A percentile compares a stretch with the other conserved stretches of the same genome.
Evolutionary conservation across 2,329 filamentous ascomycete genomes (phyloP).

Genomic region (Stromatinia cepivora): DNA sequence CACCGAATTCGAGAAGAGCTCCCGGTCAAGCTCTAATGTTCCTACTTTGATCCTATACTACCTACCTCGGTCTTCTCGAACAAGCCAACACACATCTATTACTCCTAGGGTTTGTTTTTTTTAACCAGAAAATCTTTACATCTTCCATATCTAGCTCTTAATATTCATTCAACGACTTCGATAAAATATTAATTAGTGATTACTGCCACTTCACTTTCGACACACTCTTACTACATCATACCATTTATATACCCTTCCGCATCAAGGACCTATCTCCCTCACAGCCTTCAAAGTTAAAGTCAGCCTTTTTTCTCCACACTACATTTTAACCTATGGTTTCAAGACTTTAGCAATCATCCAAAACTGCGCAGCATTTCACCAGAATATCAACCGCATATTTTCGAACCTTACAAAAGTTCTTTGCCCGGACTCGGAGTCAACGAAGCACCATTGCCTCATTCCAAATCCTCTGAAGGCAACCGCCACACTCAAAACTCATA

Average conservation of each 20-base stretch:
- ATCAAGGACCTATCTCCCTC: not conserved
- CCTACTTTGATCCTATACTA: conserved; percentile 8
- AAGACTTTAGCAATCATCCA: conserved; percentile 9
- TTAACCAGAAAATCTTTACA: conserved; percentile 1
- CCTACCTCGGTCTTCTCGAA: conserved; percentile 1
- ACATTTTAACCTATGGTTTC: conserved; percentile 4
- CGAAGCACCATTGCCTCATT: conserved; percentile 18
- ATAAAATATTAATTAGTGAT: conserved; percentile 10
- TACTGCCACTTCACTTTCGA: conserved; percentile 4
- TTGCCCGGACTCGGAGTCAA: conserved; percentile 15
- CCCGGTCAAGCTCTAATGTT: conserved; percentile 13
- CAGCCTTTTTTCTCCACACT: conserved; percentile 11
- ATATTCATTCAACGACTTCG: conserved; percentile 4
- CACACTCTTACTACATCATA: conserved; percentile 14
- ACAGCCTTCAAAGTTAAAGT: conserved; percentile 5
- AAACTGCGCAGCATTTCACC: conserved; percentile 13
- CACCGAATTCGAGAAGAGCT: conserved; percentile 6
- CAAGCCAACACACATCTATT: not conserved
- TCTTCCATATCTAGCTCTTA: conserved; percentile 9
- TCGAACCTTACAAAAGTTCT: not conserved
- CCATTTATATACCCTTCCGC: conserved; percentile 6
- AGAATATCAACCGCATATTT: conserved; percentile 16
- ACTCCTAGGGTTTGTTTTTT: conserved; percentile 7
- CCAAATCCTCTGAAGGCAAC: conserved; percentile 15
- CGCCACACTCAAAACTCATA: conserved; percentile 14